phyloP scores from a whole-genome alignment of 352 stramenopile genomes.

The Globisporangium mamillatum region DNA sequence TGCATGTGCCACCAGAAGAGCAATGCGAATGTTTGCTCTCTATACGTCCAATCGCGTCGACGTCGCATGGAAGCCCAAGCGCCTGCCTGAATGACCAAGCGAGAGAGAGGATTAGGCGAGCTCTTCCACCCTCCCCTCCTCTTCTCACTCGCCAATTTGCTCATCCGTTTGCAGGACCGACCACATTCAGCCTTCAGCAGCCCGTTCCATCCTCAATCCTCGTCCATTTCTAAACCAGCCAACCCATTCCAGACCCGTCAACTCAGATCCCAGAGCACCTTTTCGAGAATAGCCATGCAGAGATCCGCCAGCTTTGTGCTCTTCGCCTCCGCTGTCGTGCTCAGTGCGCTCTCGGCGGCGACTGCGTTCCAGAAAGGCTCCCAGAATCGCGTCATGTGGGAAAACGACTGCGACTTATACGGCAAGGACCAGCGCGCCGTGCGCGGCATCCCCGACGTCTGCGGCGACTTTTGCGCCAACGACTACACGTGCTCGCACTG shows the following conservation, averaged over 20 bases:
- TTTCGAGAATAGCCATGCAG: constrained; percentile 15
- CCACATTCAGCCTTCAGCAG: background rate
- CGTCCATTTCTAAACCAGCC: background rate
- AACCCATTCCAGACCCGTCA: background rate
- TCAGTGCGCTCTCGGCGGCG: background rate
- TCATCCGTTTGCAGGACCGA: background rate
- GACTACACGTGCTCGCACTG: constrained; percentile 56
- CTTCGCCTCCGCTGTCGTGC: constrained; percentile 6
- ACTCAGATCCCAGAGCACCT: background rate
- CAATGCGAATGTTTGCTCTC: background rate
- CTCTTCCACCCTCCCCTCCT: background rate
- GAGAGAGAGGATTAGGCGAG: background rate
- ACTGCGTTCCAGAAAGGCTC: constrained; percentile 29
- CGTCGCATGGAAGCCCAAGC: background rate
- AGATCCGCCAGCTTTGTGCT: constrained; percentile 17
- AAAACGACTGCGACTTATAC: constrained; percentile 45
- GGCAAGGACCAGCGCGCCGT: constrained; percentile 27
- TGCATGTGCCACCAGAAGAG: background rate
- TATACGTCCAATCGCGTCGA: background rate
- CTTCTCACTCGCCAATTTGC: constrained; percentile 4
- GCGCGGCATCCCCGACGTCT: constrained; percentile 30
- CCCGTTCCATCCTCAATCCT: background rate
- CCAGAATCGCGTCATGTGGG: constrained; percentile 41
- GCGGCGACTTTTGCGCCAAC: constrained; percentile 28
- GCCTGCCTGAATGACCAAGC: background rate